Base-by-base conservation (phyloP, 2,329 filamentous ascomycete genomes). In the Pyricularia grisea region DNA sequence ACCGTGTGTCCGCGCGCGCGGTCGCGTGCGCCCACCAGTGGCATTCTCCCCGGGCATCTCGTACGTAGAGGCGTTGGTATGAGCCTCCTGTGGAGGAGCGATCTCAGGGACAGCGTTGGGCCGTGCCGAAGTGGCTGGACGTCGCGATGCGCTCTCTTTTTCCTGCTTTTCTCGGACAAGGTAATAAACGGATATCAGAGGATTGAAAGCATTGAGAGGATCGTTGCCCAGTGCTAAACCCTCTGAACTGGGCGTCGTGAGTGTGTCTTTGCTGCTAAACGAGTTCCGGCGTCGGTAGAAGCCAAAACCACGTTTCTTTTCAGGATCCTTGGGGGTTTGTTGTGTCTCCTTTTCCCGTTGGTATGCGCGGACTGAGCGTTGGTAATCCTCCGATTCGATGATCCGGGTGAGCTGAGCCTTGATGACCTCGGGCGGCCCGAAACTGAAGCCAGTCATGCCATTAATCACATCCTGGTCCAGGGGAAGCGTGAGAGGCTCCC, bases 361-460 rank as follows among this genome's bases (percentile, higher is more conserved):
- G 55, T 88, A 87, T 14, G 90, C 80, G 69, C 88, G 87, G n/a
- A 97, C 84, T 6, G 93, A 93, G 70, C 90, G 88, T 74, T 97
- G 93, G 74, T 99, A 99, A 60, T 98, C 94, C 7, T 97, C 93
- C 0, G 94, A 97, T 74, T 96, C 92, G 70, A 99, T 87, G n/a
- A 94, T 87, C 72, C 91, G 92, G 11, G 89, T 92, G 63, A 99
- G 85, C 76, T 97, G 92, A 2, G 87, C 82, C 69, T 87, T 90
- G 76, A 99, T 97, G 69, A 88, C 87, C 68, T 97, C 93, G 1
- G 93, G 86, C 0, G 92, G 86, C 0, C 95, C 95, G 81, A 98
- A 99, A 78, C 98, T 97, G 78, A 99, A 99, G 2, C 95, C 95
- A 28, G 93, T 96, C 95, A 99, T 99, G 73, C 92, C 94, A 66